Evolutionary conservation across 106 monocot genomes (phyloP), one percentile per base, ranked within the genome.

Genomic region (Platanthera guangdongensis): DNA sequence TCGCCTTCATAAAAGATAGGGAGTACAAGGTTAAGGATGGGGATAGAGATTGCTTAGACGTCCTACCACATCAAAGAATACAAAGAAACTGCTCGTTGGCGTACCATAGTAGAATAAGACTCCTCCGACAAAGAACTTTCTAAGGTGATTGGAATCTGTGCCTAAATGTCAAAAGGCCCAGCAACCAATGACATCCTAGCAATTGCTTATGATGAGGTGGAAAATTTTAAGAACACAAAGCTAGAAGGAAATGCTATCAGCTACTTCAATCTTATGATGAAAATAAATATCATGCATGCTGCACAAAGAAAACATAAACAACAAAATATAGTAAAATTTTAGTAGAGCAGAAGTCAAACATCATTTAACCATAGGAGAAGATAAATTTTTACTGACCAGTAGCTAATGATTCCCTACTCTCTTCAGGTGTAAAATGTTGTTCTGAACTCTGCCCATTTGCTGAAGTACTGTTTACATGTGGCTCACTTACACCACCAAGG

Each of bases 401-500:
- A 51, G 72, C 77, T 73, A 86, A 70, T 19, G 83, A 69, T 21
- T 79, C 85, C 80, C 79, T 75, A 57, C 75, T 72, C 55, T 80
- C 85, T 52, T 84, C 82, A 11, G 76, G 14, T 30, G 79, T 8
- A 49, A 84, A 60, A 10, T 83, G 83, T 51, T 80, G 84, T 28
- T 25, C 30, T 69, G 86, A 74, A 28, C 45, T 76, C 16, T 77
- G 74, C 7, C 73, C 84, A 83, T 86, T 81, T 49, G 30, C 50
- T 51, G 78, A 10, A 63, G 76, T 75, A 72, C 76, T 68, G 39
- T 86, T 85, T 65, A 19, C 53, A 50, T 78, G 79, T 25, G 62
- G 70, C 28, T 85, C 88, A 62, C 83, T 79, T 22, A 74, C 82
- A 21, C 78, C 76, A 21, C 84, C 83, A 76, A 95, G 89, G 12